Evolutionary conservation across 768 basidiomycete genomes (phyloP).

Genomic region (Tephrocybe sp.): DNA sequence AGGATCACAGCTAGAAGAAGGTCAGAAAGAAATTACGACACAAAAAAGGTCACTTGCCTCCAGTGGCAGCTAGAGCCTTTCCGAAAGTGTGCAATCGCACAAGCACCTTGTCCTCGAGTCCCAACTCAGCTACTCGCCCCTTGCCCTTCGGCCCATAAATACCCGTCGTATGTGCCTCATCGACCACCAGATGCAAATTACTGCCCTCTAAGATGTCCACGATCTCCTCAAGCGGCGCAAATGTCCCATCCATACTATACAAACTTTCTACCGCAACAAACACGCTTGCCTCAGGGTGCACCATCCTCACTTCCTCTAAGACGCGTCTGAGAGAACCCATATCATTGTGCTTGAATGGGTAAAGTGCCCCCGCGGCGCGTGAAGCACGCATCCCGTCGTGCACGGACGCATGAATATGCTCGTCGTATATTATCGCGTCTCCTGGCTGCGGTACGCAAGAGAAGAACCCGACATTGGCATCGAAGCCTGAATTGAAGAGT

Average conservation of each 20-base stretch:
- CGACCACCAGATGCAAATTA: slow-evolving; percentile 78
- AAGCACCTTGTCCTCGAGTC: slow-evolving; percentile 69
- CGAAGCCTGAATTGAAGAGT: slow-evolving; percentile 91
- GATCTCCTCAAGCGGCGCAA: slow-evolving; percentile 72
- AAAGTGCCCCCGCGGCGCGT: slow-evolving; percentile 39
- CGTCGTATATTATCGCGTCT: slow-evolving; percentile 82
- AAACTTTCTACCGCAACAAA: slow-evolving; percentile 89
- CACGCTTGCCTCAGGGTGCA: slow-evolving; percentile 45
- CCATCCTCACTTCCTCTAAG: slow-evolving; percentile 39
- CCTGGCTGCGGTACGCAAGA: slow-evolving; percentile 73
- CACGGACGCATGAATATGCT: slow-evolving; percentile 87
- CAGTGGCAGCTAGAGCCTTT: slow-evolving; percentile 83
- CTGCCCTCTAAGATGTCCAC: slow-evolving; percentile 59
- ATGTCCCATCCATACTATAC: slow-evolving; percentile 96
- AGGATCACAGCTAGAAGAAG: slow-evolving; percentile 65
- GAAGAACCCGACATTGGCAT: slow-evolving; percentile 90
- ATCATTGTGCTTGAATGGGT: slow-evolving; percentile 75
- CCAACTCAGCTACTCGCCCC: slow-evolving; percentile 71
- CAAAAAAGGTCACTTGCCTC: slow-evolving; percentile 57
- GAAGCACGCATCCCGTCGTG: slow-evolving; percentile 86
- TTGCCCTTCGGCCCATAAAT: slow-evolving; percentile 79
- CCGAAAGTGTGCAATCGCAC: slow-evolving; percentile 91
- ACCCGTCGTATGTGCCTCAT: slow-evolving; percentile 94
- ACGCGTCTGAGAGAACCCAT: slow-evolving; percentile 45
- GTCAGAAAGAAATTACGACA: not conserved